Conservation (phyloP, 768 basidiomycete genomes). For the Scleroderma bovista region DNA sequence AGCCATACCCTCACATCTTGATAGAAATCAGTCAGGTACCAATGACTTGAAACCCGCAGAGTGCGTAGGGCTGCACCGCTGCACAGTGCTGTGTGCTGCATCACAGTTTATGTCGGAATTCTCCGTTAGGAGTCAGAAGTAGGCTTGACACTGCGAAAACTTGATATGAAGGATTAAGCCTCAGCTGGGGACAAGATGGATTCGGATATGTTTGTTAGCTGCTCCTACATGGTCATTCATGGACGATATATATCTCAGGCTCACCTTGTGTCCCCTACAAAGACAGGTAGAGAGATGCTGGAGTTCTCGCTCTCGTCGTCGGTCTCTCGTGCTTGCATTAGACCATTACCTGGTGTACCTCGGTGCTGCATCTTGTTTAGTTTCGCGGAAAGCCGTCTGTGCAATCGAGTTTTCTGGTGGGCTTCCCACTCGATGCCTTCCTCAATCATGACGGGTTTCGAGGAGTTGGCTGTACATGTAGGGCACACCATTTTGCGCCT, state of each 20-base stretch:
- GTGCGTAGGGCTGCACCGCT: too few species aligned
- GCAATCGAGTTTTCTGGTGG: slow-evolving; percentile 52
- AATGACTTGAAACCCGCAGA: too few species aligned
- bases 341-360: background rate
- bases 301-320: slow-evolving; percentile 2
- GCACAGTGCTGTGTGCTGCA: too few species aligned
- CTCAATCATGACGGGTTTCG: slow-evolving; percentile 62
- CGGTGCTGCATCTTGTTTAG: slow-evolving; percentile 3
- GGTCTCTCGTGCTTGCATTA: background rate
- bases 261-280: slow-evolving; percentile 4
- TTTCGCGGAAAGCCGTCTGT: slow-evolving; percentile 43
- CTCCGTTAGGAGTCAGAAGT: too few species aligned
- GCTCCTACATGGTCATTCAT: too few species aligned
- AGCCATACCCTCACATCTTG: too few species aligned
- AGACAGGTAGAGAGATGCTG: background rate
- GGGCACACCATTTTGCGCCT: slow-evolving; percentile 56
- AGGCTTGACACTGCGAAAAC: too few species aligned
- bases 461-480: slow-evolving; percentile 52
- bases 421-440: slow-evolving; percentile 45
- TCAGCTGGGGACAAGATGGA: too few species aligned
- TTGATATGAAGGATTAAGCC: too few species aligned
- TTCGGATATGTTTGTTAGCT: too few species aligned
- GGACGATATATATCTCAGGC: background rate
- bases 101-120: too few species aligned
- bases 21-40: too few species aligned